phyloP scores from a whole-genome alignment of 2,329 filamentous ascomycete species.

The Corynespora cassiicola region DNA sequence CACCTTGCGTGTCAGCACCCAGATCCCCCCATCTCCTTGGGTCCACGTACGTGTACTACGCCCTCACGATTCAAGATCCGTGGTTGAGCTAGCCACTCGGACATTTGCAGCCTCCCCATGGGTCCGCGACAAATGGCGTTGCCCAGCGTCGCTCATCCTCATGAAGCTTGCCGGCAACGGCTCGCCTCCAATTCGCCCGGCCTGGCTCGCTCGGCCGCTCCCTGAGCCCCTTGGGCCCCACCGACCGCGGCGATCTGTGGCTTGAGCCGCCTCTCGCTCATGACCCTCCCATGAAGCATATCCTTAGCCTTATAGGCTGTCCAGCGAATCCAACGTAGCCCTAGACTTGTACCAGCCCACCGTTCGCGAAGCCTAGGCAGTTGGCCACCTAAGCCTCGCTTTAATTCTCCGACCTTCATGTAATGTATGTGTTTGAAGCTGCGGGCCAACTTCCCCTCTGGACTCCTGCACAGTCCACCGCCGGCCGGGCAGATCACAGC shows the following conservation, averaged over 20 bases:
- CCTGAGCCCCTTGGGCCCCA: conserved; percentile 2
- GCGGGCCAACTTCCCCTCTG: neutral
- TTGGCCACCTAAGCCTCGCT: neutral
- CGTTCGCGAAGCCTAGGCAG: neutral
- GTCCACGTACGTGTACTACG: no score
- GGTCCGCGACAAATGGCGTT: conserved; percentile 4
- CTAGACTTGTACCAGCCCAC: neutral
- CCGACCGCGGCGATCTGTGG: conserved; percentile 11
- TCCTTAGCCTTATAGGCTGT: conserved; percentile 1
- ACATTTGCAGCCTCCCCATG: no score
- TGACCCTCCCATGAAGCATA: conserved; percentile 1
- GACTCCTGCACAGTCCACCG: neutral
- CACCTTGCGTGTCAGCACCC: neutral
- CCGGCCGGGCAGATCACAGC: conserved; percentile 2
- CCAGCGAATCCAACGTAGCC: conserved; percentile 1
- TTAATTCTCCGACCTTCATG: conserved; percentile 19
- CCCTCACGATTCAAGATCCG: no score
- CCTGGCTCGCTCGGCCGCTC: neutral
- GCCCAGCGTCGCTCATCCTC: conserved; percentile 1
- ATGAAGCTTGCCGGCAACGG: neutral
- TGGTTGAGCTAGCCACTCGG: no score
- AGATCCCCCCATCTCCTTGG: neutral
- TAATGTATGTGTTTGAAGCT: conserved; percentile 5
- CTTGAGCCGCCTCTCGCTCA: conserved; percentile 2
- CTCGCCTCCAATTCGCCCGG: no score